Conservation (phyloP, 345 rosid species). For the Eucalyptus rudis region DNA sequence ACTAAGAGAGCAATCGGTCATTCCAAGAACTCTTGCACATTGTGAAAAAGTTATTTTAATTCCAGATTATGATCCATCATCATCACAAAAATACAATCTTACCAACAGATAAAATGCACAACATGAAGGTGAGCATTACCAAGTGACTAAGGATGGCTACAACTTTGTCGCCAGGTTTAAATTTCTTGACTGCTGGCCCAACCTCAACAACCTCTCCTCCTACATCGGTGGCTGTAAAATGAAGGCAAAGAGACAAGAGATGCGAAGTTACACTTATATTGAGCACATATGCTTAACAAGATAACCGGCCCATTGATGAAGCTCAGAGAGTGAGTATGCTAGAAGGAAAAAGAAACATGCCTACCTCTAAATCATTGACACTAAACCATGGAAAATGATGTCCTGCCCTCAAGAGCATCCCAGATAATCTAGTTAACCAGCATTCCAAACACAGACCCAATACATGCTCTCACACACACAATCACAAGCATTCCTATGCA, state of each 20-base stretch:
- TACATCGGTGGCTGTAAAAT: constrained; percentile 14
- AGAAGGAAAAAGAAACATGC: not conserved
- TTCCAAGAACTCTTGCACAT: not conserved
- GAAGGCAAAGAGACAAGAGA: not conserved
- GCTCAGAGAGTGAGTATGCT: not conserved
- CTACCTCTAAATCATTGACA: not conserved
- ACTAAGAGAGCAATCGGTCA: not conserved
- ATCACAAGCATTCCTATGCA: not conserved
- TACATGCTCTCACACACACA: not conserved
- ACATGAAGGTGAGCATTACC: not conserved
- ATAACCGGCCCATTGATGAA: not conserved
- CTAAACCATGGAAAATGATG: not conserved
- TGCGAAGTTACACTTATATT: not conserved
- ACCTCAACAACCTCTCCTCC: constrained; percentile 22
- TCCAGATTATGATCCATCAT: not conserved
- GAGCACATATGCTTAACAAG: not conserved
- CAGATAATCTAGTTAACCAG: not conserved
- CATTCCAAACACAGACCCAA: not conserved
- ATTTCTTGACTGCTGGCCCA: constrained; percentile 11
- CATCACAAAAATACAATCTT: not conserved
- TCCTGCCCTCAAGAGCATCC: not conserved
- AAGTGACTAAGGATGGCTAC: constrained; percentile 3
- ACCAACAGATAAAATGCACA: not conserved
- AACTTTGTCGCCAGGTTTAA: constrained; percentile 20
- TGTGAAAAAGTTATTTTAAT: not conserved